phyloP scores from a whole-genome alignment of 305 asterid genomes.

The Fraxinus xanthoxyloides region DNA sequence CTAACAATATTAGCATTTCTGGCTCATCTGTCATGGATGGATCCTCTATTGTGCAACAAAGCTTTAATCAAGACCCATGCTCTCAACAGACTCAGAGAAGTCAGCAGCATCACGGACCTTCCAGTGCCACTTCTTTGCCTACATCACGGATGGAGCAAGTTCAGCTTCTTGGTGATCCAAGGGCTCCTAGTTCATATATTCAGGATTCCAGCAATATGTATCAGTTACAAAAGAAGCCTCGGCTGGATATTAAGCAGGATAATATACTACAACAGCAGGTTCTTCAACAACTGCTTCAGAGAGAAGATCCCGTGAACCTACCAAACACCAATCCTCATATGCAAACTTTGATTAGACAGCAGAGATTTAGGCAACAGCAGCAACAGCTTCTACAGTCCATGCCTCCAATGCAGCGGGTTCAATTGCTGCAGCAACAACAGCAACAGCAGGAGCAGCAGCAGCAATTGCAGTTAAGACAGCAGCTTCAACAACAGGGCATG shows the following conservation, averaged over 20 bases:
- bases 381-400: slow-evolving; percentile 22
- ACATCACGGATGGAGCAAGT: slow-evolving; percentile 66
- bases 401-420: slow-evolving; percentile 41
- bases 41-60: slow-evolving; percentile 61
- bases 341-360: slow-evolving; percentile 79
- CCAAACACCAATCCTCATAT: slow-evolving; percentile 73
- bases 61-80: slow-evolving; percentile 65
- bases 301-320: slow-evolving; percentile 68
- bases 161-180: slow-evolving; percentile 53
- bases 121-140: slow-evolving; percentile 77
- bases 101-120: slow-evolving; percentile 68
- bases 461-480: slow-evolving; percentile 69
- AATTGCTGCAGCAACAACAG: background rate
- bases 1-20: slow-evolving; percentile 73
- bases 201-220: slow-evolving; percentile 59
- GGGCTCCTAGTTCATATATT: slow-evolving; percentile 55
- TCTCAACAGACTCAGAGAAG: slow-evolving; percentile 50
- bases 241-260: slow-evolving; percentile 86
- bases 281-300: slow-evolving; percentile 68
- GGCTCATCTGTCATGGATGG: slow-evolving; percentile 85
- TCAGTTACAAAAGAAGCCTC: slow-evolving; percentile 83
- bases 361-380: slow-evolving; percentile 70
- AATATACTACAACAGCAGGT: slow-evolving; percentile 78
- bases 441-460: slow-evolving; percentile 25
- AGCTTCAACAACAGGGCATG: slow-evolving; percentile 61